These are phyloP conservation scores for Colletotrichum musicola DNA, from an alignment of 2,329 filamentous ascomycete species.

Conservation along the genomic window DNA sequence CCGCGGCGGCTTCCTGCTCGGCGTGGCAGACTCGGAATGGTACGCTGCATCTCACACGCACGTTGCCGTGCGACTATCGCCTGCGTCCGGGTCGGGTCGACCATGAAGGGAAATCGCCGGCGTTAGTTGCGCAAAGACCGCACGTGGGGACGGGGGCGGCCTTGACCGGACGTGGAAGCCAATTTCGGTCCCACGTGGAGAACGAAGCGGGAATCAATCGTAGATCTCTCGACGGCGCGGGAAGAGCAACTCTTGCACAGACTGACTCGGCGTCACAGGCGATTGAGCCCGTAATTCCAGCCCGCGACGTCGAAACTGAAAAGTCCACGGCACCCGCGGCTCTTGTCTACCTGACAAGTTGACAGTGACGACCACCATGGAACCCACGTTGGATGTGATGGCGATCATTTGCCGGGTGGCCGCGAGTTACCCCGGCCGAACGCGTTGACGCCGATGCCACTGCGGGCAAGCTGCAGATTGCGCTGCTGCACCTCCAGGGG, in stretches of 20 bases:
- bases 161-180: conserved; percentile 7
- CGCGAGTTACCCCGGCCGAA: conserved; percentile 1
- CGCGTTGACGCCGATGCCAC: conserved; percentile 16
- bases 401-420: no score
- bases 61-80: not conserved
- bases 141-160: conserved; percentile 12
- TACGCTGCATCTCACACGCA: not conserved
- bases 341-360: not conserved
- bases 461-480: conserved; percentile 15
- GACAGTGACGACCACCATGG: conserved; percentile 5
- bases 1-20: not conserved
- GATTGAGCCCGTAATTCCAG: conserved; percentile 25
- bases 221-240: conserved; percentile 17
- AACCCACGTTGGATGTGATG: not conserved
- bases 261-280: conserved; percentile 23
- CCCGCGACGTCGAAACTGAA: not conserved
- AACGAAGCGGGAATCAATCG: conserved; percentile 13
- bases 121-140: conserved; percentile 24
- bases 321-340: not conserved
- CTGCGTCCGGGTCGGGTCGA: not conserved
- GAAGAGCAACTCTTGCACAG: conserved; percentile 20
- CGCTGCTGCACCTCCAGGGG: conserved; percentile 26
- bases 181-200: conserved; percentile 30
- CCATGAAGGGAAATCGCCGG: not conserved
- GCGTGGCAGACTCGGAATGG: not conserved